phyloP scores from a whole-genome alignment of 1,284 basidiomycete species.

The Lignosus rhinocerotis region DNA sequence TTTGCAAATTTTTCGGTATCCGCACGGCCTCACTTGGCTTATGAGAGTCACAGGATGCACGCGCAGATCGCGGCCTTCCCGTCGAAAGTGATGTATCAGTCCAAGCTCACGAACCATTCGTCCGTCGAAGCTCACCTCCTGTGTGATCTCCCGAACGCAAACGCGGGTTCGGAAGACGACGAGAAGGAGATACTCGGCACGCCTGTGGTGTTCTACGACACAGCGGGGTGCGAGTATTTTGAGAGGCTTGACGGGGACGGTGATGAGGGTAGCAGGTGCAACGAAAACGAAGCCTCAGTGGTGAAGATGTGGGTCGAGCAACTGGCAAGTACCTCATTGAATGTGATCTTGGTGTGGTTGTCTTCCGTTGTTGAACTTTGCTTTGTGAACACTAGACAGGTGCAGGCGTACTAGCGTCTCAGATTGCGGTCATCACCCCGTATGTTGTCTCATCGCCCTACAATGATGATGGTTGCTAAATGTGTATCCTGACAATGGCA shows the following conservation, averaged over 20 bases:
- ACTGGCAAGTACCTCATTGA: slow-evolving; percentile 52
- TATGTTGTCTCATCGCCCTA: slow-evolving; percentile 37
- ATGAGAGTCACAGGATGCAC: slow-evolving; percentile 70
- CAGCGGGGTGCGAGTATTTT: slow-evolving; percentile 89
- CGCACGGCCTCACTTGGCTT: neutral
- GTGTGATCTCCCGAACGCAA: slow-evolving; percentile 62
- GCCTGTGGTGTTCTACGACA: slow-evolving; percentile 93
- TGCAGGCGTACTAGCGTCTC: slow-evolving; percentile 66
- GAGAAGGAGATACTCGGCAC: slow-evolving; percentile 71
- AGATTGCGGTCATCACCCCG: slow-evolving; percentile 93
- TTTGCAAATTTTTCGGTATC: slow-evolving; percentile 33
- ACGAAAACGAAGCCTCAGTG: slow-evolving; percentile 90
- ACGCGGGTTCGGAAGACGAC: slow-evolving; percentile 53
- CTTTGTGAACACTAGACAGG: slow-evolving; percentile 51
- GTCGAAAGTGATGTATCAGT: slow-evolving; percentile 78
- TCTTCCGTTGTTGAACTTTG: neutral
- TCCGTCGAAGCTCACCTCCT: slow-evolving; percentile 77
- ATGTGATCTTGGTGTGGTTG: neutral
- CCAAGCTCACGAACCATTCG: slow-evolving; percentile 68
- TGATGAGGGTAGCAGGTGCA: slow-evolving; percentile 86
- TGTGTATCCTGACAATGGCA: neutral
- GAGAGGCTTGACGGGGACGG: slow-evolving; percentile 69
- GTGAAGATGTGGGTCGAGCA: slow-evolving; percentile 82
- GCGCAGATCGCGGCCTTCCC: slow-evolving; percentile 86
- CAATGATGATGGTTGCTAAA: neutral